Conservation (phyloP, 2,329 filamentous ascomycete species). For the Blumeriella jaapii region DNA sequence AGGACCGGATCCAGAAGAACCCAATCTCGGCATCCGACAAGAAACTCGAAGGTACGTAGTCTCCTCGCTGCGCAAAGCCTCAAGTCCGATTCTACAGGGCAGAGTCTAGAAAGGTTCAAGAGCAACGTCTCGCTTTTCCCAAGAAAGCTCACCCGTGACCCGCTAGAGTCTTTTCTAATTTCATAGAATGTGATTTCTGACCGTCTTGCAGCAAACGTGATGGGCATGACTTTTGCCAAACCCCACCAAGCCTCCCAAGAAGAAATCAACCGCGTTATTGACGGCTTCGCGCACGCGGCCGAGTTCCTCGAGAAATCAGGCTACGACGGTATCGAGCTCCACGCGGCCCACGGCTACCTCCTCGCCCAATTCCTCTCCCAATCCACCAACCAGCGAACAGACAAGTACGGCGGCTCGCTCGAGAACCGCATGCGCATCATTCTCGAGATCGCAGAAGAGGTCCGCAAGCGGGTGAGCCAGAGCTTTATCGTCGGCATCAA, state of each 20-base stretch:
- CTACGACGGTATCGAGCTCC: constrained; percentile 37
- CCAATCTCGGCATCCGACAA: constrained; percentile 33
- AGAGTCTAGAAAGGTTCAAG: too few species aligned
- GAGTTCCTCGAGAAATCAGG: constrained; percentile 52
- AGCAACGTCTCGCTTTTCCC: too few species aligned
- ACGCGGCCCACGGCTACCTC: constrained; percentile 26
- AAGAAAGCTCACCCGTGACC: too few species aligned
- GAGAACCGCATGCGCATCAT: constrained; percentile 33
- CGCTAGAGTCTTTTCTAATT: too few species aligned
- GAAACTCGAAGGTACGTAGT: constrained; percentile 25
- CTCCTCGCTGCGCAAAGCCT: too few species aligned
- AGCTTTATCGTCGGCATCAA: constrained; percentile 42
- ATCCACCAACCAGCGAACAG: constrained; percentile 23
- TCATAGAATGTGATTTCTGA: neutral
- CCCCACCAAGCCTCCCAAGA: constrained; percentile 40
- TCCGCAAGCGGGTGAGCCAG: constrained; percentile 31
- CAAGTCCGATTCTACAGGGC: too few species aligned
- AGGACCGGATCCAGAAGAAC: constrained; percentile 25
- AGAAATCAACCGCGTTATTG: constrained; percentile 46
- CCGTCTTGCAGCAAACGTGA: constrained; percentile 20
- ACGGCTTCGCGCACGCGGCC: constrained; percentile 49
- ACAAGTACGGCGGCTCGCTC: constrained; percentile 25
- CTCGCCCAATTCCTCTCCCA: constrained; percentile 25
- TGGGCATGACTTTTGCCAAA: constrained; percentile 40
- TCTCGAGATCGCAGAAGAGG: constrained; percentile 47